Evolutionary conservation across 108 stramenopile genomes (phyloP).

Genomic region (Fragilariopsis cylindrus): DNA sequence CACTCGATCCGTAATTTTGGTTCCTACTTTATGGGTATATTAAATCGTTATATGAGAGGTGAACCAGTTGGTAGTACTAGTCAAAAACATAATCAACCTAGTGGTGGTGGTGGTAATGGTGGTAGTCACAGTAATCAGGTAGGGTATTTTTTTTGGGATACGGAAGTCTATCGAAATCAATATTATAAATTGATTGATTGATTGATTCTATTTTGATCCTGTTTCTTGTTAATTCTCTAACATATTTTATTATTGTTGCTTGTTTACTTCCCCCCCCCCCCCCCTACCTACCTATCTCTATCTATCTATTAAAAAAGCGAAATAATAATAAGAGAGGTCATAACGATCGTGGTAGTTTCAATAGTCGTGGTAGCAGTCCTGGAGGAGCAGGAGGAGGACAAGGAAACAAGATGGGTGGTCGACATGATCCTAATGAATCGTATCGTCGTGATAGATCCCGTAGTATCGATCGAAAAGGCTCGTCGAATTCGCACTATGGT

Average conservation of each 20-base stretch:
- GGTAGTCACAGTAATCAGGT: no score
- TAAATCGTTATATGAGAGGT: constrained; percentile 83
- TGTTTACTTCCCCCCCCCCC: no score
- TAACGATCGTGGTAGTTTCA: background rate
- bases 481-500: background rate
- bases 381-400: background rate
- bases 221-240: background rate
- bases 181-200: background rate
- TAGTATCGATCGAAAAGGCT: constrained; percentile 16
- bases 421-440: constrained; percentile 19
- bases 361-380: constrained; percentile 26
- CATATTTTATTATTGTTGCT: background rate
- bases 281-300: no score
- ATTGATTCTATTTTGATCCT: background rate
- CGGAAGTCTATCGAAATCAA: no score
- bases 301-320: background rate
- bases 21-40: constrained; percentile 80
- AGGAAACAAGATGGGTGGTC: background rate
- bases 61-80: constrained; percentile 14
- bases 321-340: constrained; percentile 9
- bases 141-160: background rate
- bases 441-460: constrained; percentile 40
- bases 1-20: constrained; percentile 72
- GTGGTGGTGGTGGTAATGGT: constrained; percentile 3
- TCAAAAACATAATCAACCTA: background rate